Base-by-base conservation (phyloP, 1,284 basidiomycete genomes). In the Ceratobasidium papillatum region DNA sequence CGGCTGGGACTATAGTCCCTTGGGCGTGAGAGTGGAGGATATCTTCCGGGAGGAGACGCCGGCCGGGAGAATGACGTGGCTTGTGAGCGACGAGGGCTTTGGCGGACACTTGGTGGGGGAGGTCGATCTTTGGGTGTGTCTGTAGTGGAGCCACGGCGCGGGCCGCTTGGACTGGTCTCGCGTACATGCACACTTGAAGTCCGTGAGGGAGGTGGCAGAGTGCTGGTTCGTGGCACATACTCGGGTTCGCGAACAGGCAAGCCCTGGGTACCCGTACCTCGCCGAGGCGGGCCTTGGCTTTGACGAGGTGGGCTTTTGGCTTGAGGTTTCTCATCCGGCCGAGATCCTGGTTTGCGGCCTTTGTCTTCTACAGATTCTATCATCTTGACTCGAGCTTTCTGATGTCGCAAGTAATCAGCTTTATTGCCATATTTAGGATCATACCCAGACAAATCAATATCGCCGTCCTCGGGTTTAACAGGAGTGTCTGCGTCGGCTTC, bases 371-470 rank as follows among this genome's bases (percentile, higher is more conserved):
- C 49, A 5, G 68, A 71, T n/a, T 59, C 68, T 41, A 59, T 43
- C 54, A 61, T 61, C 19, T 61, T 71, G 43, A 47, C 45, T 59
- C 68, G 68, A 49, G 43, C 68, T 38, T 71, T 71, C 41, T 71
- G 68, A 27, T 51, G 68, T 36, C 68, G 68, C 14, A 71, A 38
- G 41, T 45, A 71, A 30, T 71, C 68, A 51, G 68, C 56, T 49
- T 61, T 71, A 36, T 71, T 61, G 56, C 68, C 68, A 51, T 71
- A 71, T 34, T 71, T 71, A 54, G 68, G 68, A 54, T 71, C 43
- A 47, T 71, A 71, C 56, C 68, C 68, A 71, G 68, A 58, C 25
- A 45, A 41, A n/a, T 71, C 68, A 30, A 54, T 17, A 3, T 43
- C 52, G 52, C 25, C 68, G 25, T 49, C 45, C 5, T 47, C 32